Percentiles rank a stretch among this genome's conserved stretches.
Conservation (phyloP, 805 yeast genomes). For the Metschnikowia vanudenii region DNA sequence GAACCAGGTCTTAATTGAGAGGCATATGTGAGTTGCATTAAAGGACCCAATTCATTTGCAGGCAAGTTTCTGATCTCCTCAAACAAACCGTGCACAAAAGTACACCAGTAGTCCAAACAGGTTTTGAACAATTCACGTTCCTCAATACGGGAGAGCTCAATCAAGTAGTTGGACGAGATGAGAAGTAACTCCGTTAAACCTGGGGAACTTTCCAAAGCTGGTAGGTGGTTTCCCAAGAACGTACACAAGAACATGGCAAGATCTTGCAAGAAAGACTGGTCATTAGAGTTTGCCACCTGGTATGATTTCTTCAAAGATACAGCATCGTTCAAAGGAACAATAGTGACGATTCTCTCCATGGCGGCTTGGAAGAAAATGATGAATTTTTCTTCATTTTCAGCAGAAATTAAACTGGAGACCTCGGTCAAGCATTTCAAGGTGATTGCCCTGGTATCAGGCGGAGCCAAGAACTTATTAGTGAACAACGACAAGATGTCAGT, state of each 20-base stretch:
- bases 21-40: conserved; percentile 62
- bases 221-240: conserved; percentile 71
- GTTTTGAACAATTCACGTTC: conserved; percentile 96
- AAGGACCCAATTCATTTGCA: conserved; percentile 65
- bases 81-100: conserved; percentile 77
- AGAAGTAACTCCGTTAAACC: conserved; percentile 57
- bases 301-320: conserved; percentile 74
- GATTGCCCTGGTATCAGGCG: conserved; percentile 76
- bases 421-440: conserved; percentile 93
- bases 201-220: conserved; percentile 55
- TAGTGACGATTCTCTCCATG: conserved; percentile 63
- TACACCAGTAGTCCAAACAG: conserved; percentile 92
- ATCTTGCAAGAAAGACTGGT: conserved; percentile 93
- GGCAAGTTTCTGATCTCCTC: conserved; percentile 85
- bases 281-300: conserved; percentile 69
- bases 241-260: conserved; percentile 90
- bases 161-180: conserved; percentile 74
- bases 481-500: conserved; percentile 74
- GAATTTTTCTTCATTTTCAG: conserved; percentile 54
- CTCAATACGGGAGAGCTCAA: conserved; percentile 83
- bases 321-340: conserved; percentile 59
- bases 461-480: conserved; percentile 71
- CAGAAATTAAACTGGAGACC: conserved; percentile 66
- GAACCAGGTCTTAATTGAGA: conserved; percentile 48
- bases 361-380: conserved; percentile 68